phyloP scores from a whole-genome alignment of 1,139 yeast species.

The Debaryomycetaceae sp. region DNA sequence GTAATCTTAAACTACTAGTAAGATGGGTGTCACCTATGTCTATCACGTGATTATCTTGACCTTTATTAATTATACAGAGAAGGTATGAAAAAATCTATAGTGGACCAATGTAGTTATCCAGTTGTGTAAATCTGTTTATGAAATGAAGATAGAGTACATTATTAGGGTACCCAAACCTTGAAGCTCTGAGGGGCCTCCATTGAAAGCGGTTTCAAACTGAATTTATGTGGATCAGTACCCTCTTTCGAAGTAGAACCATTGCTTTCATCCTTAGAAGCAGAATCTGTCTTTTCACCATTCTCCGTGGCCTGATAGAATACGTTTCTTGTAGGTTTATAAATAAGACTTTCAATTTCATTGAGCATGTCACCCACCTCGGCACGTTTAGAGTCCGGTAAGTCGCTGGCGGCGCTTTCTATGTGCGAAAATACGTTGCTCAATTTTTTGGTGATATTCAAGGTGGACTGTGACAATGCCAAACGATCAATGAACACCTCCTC shows the following conservation, averaged over 20 bases:
- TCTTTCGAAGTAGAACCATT: constrained; percentile 11
- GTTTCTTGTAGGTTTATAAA: constrained; percentile 48
- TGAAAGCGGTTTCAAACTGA: constrained; percentile 64
- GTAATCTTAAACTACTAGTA: no score
- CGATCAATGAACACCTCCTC: constrained; percentile 81
- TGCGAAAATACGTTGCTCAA: constrained; percentile 41
- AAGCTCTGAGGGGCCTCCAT: constrained; percentile 79
- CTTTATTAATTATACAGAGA: not conserved
- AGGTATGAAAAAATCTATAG: not conserved
- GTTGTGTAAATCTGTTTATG: not conserved
- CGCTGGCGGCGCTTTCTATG: constrained; percentile 19
- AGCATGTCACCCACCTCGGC: constrained; percentile 27
- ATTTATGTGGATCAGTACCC: constrained; percentile 14
- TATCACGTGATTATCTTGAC: not conserved
- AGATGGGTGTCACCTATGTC: not conserved
- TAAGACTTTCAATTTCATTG: constrained; percentile 45
- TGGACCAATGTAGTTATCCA: not conserved
- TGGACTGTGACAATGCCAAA: constrained; percentile 63
- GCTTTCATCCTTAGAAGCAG: constrained; percentile 9
- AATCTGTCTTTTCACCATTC: constrained; percentile 2
- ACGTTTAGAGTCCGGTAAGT: constrained; percentile 3
- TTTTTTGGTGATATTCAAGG: constrained; percentile 49
- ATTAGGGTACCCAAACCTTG: constrained; percentile 75
- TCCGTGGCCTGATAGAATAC: constrained; percentile 18
- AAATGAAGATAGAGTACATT: not conserved